These are phyloP conservation scores for Scheffersomyces titani DNA, from an alignment of 1,139 yeast species.

Conservation along the genomic window DNA sequence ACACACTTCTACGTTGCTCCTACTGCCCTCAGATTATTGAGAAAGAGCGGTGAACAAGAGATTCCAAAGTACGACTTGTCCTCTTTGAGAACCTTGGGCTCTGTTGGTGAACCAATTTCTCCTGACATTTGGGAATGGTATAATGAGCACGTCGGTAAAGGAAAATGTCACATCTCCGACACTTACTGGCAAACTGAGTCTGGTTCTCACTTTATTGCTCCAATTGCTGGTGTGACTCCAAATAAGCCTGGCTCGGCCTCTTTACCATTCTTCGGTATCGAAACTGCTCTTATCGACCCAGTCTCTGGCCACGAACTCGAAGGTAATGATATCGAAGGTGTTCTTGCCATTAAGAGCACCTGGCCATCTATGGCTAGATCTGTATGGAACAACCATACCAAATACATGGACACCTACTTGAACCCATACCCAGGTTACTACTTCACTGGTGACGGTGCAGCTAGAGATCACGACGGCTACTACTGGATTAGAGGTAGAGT, in stretches of 20 bases:
- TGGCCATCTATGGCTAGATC: constrained; percentile 99
- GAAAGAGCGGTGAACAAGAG: constrained; percentile 89
- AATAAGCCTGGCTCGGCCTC: constrained; percentile 98
- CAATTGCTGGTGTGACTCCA: constrained; percentile 91
- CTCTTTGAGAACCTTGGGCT: constrained; percentile 92
- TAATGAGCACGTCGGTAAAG: constrained; percentile 86
- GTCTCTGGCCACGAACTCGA: constrained; percentile 78
- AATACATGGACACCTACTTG: constrained; percentile 91
- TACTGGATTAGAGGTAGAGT: constrained; percentile 99
- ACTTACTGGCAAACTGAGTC: constrained; percentile 99
- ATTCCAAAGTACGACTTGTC: constrained; percentile 83
- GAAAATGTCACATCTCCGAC: constrained; percentile 84
- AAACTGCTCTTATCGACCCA: constrained; percentile 89
- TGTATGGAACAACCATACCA: constrained; percentile 86
- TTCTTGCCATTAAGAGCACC: constrained; percentile 79
- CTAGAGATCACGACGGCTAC: constrained; percentile 95
- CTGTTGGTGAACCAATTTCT: constrained; percentile 98
- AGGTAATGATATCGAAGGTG: constrained; percentile 96
- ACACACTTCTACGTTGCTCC: constrained; percentile 99
- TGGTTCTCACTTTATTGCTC: constrained; percentile 94
- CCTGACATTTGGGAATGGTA: constrained; percentile 99
- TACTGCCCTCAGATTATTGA: constrained; percentile 91
- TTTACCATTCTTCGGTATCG: constrained; percentile 93
- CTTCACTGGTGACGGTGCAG: constrained; percentile 99
- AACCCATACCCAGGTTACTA: constrained; percentile 96